These are phyloP conservation scores for Hymenoscyphus linearis DNA, from an alignment of 2,329 filamentous ascomycete species.

Conservation along the genomic window DNA sequence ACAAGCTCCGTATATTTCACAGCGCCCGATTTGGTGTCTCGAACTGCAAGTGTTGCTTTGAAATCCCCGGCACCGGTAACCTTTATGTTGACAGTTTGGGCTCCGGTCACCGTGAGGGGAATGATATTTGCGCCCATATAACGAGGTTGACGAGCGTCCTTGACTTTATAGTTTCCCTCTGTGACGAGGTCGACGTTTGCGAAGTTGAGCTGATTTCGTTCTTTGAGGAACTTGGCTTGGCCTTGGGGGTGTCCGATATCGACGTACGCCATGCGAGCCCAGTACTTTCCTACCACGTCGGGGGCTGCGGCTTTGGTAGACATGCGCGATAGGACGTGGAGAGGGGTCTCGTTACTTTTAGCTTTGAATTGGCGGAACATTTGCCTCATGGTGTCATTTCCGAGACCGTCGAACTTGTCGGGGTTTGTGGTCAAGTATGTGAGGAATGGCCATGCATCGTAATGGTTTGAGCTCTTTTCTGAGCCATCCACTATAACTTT, in stretches of 20 bases:
- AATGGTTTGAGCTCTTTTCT: background rate
- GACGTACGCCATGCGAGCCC: slow-evolving; percentile 6
- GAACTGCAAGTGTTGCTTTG: background rate
- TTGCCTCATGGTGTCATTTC: background rate
- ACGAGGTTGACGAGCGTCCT: background rate
- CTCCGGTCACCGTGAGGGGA: background rate
- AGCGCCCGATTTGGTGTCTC: background rate
- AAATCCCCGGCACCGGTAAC: background rate
- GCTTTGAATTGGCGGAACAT: background rate
- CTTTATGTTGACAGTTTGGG: background rate
- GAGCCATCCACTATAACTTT: slow-evolving; percentile 4
- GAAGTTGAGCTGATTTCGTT: background rate
- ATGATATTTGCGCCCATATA: slow-evolving; percentile 9
- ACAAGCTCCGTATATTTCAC: background rate
- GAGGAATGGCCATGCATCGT: slow-evolving; percentile 8
- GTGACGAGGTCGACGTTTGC: background rate
- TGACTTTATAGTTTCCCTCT: slow-evolving; percentile 5
- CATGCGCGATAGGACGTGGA: background rate
- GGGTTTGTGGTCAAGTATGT: slow-evolving; percentile 4
- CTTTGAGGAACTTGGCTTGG: background rate
- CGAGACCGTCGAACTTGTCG: slow-evolving; percentile 3
- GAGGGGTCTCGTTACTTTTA: slow-evolving; percentile 4
- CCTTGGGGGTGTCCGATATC: slow-evolving; percentile 3
- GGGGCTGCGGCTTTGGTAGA: background rate
- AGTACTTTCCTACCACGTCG: slow-evolving; percentile 3